Evolutionary conservation across 257 asterid genomes (phyloP).

Genomic region (Solanum bulbocastanum): DNA sequence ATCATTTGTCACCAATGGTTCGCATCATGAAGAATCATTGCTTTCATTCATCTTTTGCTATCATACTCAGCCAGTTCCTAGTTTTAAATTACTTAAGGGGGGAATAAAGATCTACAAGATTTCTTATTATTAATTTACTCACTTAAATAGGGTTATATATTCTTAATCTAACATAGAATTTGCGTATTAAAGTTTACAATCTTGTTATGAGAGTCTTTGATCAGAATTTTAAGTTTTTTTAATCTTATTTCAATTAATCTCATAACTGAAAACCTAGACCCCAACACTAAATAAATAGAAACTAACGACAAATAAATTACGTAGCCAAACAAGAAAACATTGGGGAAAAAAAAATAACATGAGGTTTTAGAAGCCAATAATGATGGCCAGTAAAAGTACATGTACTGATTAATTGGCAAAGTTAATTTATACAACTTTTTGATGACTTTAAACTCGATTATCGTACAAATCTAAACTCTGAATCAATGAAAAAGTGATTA

Average conservation of each 20-base stretch:
- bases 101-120: background rate
- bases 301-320: background rate
- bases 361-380: background rate
- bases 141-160: background rate
- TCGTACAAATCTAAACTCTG: background rate
- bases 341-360: background rate
- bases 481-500: background rate
- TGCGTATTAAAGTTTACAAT: background rate
- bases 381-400: background rate
- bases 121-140: background rate
- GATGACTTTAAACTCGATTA: background rate
- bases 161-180: background rate
- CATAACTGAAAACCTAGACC: background rate
- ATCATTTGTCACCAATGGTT: background rate
- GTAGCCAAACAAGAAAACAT: background rate
- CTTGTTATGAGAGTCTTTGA: background rate
- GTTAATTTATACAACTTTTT: background rate
- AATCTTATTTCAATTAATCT: background rate
- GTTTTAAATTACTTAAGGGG: background rate
- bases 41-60: background rate
- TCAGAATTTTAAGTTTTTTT: background rate
- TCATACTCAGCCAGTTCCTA: background rate
- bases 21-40: conserved; percentile 7
- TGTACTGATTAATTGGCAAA: background rate
- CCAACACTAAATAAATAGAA: background rate